Evolutionary conservation across 768 basidiomycete species (phyloP), one percentile per base, ranked within the genome.

Genomic region (Trametes maxima): DNA sequence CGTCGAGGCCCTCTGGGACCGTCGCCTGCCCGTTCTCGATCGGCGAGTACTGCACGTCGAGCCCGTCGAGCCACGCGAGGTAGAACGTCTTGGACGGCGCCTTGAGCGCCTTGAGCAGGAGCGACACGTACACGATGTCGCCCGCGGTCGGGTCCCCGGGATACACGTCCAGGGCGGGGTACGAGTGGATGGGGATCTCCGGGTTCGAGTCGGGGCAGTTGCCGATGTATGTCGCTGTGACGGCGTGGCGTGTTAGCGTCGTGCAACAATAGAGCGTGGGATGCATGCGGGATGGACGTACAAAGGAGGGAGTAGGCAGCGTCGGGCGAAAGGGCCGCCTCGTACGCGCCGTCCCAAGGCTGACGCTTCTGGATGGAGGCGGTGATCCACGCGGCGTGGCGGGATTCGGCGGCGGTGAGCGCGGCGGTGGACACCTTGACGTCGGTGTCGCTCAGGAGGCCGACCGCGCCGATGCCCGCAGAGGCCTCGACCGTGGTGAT

Each of bases 401-500:
- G 76, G 54, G 81, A 76, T 71, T 86, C 84, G 48, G 77, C 77
- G 25, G 80, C 77, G n/a, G 89, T 76, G 66, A 90, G 88, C 22
- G 67, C 59, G 62, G 64, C 43, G 7, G 50, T 16, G 48, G 28
- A 33, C 50, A 53, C 22, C 3, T 39, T 5, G 24, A 48, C 28
- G 43, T 28, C 74, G 72, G 79, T 66, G 60, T 74, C 69, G 42
- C 67, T 51, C 62, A 85, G 70, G 65, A 73, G 75, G 12, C 75
- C 73, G 3, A 82, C 73, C 1, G 82, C 82, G 19, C 89, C 89
- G 57, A 81, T 77, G 68, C 85, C 88, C 10, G 85, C 85, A 13
- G 82, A 78, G 3, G 80, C 76, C 11, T 77, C 78, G 44, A 88
- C 80, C 28, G 78, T 76, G 73, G 86, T 84, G 47, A 86, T 69